Percentiles rank a stretch among this genome's conserved stretches.
These are phyloP conservation scores for Oryza meyeriana DNA, from an alignment of 176 grass and related monocot genomes.

Conservation along the genomic window DNA sequence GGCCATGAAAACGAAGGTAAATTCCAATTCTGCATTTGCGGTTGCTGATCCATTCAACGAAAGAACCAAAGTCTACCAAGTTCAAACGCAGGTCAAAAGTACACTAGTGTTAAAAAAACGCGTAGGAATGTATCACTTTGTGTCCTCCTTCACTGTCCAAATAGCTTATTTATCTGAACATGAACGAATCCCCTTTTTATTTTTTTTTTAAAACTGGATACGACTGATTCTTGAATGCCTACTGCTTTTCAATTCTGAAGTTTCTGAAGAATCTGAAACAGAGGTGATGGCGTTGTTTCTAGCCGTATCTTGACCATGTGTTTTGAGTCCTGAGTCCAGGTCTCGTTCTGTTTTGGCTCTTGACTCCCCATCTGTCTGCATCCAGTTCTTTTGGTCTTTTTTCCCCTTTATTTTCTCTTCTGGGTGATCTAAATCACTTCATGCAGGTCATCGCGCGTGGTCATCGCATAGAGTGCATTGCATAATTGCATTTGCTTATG, in stretches of 20 bases:
- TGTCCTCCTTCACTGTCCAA: background rate
- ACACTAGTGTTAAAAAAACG: background rate
- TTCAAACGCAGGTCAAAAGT: background rate
- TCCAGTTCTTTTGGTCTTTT: background rate
- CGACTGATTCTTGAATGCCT: background rate
- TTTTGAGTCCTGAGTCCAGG: conserved; percentile 4
- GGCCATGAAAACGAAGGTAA: background rate
- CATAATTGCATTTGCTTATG: background rate
- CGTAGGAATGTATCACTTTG: background rate
- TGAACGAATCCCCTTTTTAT: no score
- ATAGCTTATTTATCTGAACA: background rate
- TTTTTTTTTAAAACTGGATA: background rate
- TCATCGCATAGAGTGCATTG: background rate
- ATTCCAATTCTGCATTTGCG: background rate
- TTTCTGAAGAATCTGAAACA: background rate
- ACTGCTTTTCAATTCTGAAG: background rate
- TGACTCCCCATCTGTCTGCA: background rate
- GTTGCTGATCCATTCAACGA: background rate
- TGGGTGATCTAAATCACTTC: background rate
- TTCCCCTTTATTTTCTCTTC: background rate
- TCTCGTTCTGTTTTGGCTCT: background rate
- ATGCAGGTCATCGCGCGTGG: background rate
- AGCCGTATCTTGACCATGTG: background rate
- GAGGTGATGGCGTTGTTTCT: background rate
- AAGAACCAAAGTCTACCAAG: background rate